Conservation (phyloP, 2,329 filamentous ascomycete species). For the Trichoderma brevicompactum region DNA sequence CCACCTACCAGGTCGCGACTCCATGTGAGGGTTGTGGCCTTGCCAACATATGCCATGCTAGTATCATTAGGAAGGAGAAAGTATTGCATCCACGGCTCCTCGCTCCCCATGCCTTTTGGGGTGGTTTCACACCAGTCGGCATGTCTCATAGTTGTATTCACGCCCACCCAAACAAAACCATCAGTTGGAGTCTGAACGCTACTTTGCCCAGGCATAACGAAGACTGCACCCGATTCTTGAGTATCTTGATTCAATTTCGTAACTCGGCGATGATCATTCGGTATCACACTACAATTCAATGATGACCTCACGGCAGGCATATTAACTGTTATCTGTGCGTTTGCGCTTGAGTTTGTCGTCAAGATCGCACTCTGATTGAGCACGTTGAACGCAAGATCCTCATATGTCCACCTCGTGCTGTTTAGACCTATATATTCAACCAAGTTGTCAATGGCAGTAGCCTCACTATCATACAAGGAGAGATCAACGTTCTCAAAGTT, state of each 20-base stretch:
- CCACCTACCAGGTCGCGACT: neutral
- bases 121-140: conserved; percentile 14
- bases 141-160: conserved; percentile 15
- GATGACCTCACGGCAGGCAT: conserved; percentile 11
- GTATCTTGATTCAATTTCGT: conserved; percentile 8
- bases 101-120: neutral
- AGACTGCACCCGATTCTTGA: neutral
- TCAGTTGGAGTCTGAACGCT: neutral
- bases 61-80: conserved; percentile 23
- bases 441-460: conserved; percentile 18
- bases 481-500: conserved; percentile 2
- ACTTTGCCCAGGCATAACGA: conserved; percentile 9
- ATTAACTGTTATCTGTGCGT: neutral
- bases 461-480: conserved; percentile 2
- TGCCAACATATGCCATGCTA: conserved; percentile 16
- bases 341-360: conserved; percentile 1
- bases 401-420: conserved; percentile 15
- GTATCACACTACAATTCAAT: conserved; percentile 16
- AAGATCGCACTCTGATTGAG: neutral
- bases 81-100: conserved; percentile 22
- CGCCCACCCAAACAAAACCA: conserved; percentile 12
- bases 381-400: conserved; percentile 2
- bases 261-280: conserved; percentile 6
- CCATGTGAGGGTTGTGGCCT: conserved; percentile 3
- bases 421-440: conserved; percentile 18